These are phyloP conservation scores for Pouteria campechiana DNA, from an alignment of 179 eudicot genomes.

Conservation along the genomic window DNA sequence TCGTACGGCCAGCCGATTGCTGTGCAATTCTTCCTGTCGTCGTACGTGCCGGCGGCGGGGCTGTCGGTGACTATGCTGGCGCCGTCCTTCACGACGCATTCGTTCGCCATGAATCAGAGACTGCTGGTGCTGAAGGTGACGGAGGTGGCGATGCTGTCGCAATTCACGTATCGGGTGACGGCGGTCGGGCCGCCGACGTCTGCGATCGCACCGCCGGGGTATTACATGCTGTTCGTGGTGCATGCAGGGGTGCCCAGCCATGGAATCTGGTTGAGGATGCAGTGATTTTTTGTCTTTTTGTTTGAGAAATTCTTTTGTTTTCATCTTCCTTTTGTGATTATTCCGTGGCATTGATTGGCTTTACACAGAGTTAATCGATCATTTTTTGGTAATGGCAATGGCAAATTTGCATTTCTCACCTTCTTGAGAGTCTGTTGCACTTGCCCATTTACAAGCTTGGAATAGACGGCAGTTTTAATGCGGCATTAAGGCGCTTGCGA, in stretches of 20 bases:
- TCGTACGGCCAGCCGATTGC: slow-evolving; percentile 37
- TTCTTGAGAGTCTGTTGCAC: too few relatives aligned
- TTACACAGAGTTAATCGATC: too few relatives aligned
- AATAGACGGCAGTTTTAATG: too few relatives aligned
- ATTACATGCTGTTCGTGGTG: slow-evolving; percentile 76
- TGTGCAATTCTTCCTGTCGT: slow-evolving; percentile 18
- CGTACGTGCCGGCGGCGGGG: not conserved
- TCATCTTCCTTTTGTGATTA: too few relatives aligned
- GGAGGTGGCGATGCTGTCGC: slow-evolving; percentile 14
- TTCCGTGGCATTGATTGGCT: too few relatives aligned
- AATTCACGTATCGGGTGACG: slow-evolving; percentile 22
- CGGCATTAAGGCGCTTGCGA: too few relatives aligned
- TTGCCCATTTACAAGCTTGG: too few relatives aligned
- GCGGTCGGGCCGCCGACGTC: slow-evolving; percentile 35
- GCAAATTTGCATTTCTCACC: too few relatives aligned
- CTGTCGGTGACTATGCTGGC: slow-evolving; percentile 35
- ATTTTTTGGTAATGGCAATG: too few relatives aligned
- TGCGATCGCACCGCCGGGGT: slow-evolving; percentile 65
- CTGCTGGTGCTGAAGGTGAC: slow-evolving; percentile 23
- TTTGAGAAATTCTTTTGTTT: too few relatives aligned
- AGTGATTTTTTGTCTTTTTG: slow-evolving; percentile 4
- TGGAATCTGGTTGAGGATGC: slow-evolving; percentile 40
- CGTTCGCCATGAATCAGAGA: slow-evolving; percentile 73
- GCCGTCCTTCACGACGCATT: slow-evolving; percentile 71
- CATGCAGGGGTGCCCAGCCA: slow-evolving; percentile 57